These are phyloP conservation scores for Myxozyma geophila DNA, from an alignment of 805 yeast genomes.

Conservation along the genomic window DNA sequence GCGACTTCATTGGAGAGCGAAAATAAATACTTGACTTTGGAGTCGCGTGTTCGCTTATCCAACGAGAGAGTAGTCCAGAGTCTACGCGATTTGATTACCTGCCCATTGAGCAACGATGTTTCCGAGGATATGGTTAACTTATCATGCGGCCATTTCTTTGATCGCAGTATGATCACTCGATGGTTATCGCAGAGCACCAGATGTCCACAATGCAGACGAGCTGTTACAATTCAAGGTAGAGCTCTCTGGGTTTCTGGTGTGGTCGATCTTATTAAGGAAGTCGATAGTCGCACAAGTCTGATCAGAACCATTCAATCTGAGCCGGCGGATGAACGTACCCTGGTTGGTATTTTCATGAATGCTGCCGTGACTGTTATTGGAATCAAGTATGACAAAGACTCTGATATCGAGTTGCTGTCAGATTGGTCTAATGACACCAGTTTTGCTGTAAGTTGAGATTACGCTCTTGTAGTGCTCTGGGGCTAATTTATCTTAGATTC, in stretches of 20 bases:
- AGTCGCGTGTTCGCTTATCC: background rate
- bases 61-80: conserved; percentile 7
- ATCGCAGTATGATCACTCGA: conserved; percentile 7
- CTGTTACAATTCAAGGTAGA: conserved; percentile 6
- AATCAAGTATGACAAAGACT: conserved; percentile 2
- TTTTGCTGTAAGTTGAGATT: conserved; percentile 21
- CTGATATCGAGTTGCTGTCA: conserved; percentile 11
- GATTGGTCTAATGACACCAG: conserved; percentile 15
- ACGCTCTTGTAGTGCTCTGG: background rate
- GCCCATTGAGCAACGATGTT: conserved; percentile 16
- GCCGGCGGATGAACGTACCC: background rate
- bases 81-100: conserved; percentile 14
- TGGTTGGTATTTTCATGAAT: conserved; percentile 23
- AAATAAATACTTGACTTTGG: background rate
- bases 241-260: conserved; percentile 26
- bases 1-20: background rate
- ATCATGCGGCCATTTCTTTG: conserved; percentile 28
- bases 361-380: conserved; percentile 21
- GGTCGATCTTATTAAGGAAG: conserved; percentile 20
- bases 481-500: conserved; percentile 11
- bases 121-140: conserved; percentile 23
- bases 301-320: background rate
- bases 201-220: conserved; percentile 27
- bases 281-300: conserved; percentile 1
- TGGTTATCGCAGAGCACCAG: conserved; percentile 9